Evolutionary conservation across 2,329 filamentous ascomycete species (phyloP).

Genomic region (Colletotrichum somersetense): DNA sequence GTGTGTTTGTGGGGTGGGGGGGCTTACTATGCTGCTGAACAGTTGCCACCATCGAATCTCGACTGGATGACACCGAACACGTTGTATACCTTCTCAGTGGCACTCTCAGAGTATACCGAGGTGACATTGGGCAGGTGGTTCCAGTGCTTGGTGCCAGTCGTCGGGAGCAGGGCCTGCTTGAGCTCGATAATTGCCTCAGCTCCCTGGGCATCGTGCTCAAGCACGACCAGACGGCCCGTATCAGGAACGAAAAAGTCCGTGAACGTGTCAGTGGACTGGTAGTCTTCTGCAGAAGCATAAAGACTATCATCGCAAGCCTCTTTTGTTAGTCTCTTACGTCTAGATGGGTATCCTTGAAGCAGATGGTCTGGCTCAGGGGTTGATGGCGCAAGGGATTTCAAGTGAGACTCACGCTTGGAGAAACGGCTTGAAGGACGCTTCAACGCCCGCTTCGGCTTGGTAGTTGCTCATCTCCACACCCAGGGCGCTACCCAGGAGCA

Average conservation of each 20-base stretch:
- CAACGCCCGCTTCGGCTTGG: conserved; percentile 3
- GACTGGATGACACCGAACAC: conserved; percentile 22
- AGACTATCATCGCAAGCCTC: not conserved
- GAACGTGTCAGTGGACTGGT: conserved; percentile 27
- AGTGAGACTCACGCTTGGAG: conserved; percentile 14
- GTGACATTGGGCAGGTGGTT: conserved; percentile 33
- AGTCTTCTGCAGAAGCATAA: conserved; percentile 30
- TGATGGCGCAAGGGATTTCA: not conserved
- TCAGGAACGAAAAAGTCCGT: conserved; percentile 29
- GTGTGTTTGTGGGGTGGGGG: too few relatives aligned
- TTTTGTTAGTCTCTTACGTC: not conserved
- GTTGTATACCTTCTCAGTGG: conserved; percentile 22
- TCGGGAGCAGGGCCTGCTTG: conserved; percentile 30
- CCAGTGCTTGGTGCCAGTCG: conserved; percentile 29
- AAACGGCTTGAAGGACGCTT: conserved; percentile 23
- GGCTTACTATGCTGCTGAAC: conserved; percentile 23
- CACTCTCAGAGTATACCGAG: conserved; percentile 21
- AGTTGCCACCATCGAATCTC: conserved; percentile 22
- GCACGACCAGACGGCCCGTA: conserved; percentile 23
- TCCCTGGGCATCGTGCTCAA: conserved; percentile 17
- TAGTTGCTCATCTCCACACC: conserved; percentile 28
- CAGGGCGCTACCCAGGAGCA: conserved; percentile 19
- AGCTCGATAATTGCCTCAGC: conserved; percentile 13
- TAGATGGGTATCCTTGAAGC: not conserved
- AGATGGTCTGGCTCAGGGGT: not conserved